Conservation (phyloP, 305 asterid genomes). For the Stenogyne calaminthoides region DNA sequence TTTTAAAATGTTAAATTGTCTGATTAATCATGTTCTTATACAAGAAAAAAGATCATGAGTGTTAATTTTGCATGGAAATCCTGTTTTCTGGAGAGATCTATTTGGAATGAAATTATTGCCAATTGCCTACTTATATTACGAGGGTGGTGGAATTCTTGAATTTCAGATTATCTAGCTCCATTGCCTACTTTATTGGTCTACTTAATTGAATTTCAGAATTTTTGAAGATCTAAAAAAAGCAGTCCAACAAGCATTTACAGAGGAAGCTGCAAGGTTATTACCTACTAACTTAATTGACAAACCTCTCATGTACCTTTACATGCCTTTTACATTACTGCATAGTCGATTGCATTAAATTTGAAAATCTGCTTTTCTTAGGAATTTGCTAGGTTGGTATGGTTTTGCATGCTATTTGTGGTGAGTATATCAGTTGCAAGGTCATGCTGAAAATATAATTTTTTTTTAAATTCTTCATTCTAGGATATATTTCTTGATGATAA, state of each 20-base stretch:
- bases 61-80: neutral
- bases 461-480: slow-evolving; percentile 30
- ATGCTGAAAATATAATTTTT: neutral
- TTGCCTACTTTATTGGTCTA: no score
- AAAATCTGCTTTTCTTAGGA: neutral
- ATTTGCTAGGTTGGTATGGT: neutral
- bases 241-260: neutral
- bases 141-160: neutral
- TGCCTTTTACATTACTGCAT: neutral
- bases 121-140: neutral
- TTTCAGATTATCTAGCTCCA: neutral
- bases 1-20: neutral
- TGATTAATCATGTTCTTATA: neutral
- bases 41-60: neutral
- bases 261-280: neutral
- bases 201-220: neutral
- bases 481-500: slow-evolving; percentile 49
- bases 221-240: neutral
- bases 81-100: neutral
- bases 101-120: neutral
- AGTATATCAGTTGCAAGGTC: neutral
- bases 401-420: neutral
- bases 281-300: neutral
- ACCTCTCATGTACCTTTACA: neutral
- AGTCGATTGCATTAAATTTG: neutral